Percentiles rank a stretch among this genome's conserved stretches.
Conservation (phyloP, 306 rosid genomes). For the Malus fusca region DNA sequence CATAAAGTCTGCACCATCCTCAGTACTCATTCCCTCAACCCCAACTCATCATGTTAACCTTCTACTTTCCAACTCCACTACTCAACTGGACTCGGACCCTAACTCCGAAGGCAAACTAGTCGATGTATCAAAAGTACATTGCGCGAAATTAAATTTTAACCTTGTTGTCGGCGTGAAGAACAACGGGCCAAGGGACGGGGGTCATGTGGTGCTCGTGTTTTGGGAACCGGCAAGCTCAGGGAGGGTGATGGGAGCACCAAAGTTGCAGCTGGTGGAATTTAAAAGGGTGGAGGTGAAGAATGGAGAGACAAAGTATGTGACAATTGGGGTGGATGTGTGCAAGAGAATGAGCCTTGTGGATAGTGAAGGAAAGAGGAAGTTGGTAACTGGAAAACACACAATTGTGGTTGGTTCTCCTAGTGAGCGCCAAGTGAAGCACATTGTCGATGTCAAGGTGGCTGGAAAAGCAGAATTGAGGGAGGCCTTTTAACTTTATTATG, state of each 20-base stretch:
- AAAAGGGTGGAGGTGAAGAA: constrained; percentile 33
- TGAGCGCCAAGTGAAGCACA: constrained; percentile 48
- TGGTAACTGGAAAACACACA: constrained; percentile 39
- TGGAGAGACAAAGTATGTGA: constrained; percentile 25
- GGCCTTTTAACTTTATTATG: background rate
- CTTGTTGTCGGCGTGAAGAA: constrained; percentile 43
- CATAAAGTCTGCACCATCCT: constrained; percentile 41
- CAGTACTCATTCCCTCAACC: constrained; percentile 23
- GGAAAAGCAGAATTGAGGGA: constrained; percentile 5
- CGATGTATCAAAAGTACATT: constrained; percentile 36
- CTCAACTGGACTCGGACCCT: background rate
- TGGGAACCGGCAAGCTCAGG: constrained; percentile 30
- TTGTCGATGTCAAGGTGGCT: constrained; percentile 29
- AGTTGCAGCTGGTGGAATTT: constrained; percentile 45
- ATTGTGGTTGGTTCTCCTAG: constrained; percentile 42
- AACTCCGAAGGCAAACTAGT: constrained; percentile 14
- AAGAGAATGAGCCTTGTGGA: constrained; percentile 39
- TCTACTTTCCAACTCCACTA: constrained; percentile 16
- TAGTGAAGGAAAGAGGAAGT: constrained; percentile 45
- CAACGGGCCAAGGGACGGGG: constrained; percentile 44
- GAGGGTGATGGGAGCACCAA: constrained; percentile 33
- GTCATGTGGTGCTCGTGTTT: constrained; percentile 46
- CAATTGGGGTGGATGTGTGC: constrained; percentile 40
- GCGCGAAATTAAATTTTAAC: constrained; percentile 25
- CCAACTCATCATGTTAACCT: background rate